Evolutionary conservation across 169 alveolate genomes (phyloP).

Genomic region (Plasmodium sp.): DNA sequence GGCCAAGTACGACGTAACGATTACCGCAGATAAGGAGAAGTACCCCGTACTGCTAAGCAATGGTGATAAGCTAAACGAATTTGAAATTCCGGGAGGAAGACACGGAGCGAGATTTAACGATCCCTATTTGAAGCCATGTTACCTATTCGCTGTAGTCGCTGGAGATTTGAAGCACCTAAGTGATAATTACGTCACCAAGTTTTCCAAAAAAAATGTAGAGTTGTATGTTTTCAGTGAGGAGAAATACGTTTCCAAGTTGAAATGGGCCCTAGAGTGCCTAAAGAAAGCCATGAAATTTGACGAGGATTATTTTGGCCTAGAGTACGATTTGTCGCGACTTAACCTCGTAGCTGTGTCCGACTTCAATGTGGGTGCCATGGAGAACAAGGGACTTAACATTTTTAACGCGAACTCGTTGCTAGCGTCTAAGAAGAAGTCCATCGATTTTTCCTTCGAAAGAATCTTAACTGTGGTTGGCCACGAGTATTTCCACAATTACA

Average conservation of each 20-base stretch:
- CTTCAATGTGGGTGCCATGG: conserved; percentile 96
- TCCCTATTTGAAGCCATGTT: conserved; percentile 93
- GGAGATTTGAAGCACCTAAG: conserved; percentile 88
- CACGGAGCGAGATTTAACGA: conserved; percentile 91
- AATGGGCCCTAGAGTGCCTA: conserved; percentile 91
- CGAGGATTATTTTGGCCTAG: conserved; percentile 92
- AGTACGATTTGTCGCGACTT: conserved; percentile 92
- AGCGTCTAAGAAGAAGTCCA: conserved; percentile 90
- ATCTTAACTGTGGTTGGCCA: conserved; percentile 92
- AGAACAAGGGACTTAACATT: conserved; percentile 93
- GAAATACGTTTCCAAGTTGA: conserved; percentile 84
- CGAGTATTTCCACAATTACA: conserved; percentile 96
- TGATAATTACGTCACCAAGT: conserved; percentile 86
- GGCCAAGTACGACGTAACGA: conserved; percentile 85
- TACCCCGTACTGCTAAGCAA: conserved; percentile 91
- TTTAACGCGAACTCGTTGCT: conserved; percentile 91
- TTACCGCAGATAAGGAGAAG: conserved; percentile 89
- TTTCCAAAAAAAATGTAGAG: conserved; percentile 82
- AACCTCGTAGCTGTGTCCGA: conserved; percentile 92
- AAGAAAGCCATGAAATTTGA: conserved; percentile 94
- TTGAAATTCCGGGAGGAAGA: conserved; percentile 83
- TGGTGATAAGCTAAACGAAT: conserved; percentile 86
- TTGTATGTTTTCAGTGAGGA: conserved; percentile 89
- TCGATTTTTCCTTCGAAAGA: conserved; percentile 90
- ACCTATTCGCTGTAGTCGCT: conserved; percentile 94